Evolutionary conservation across 208 protist species (phyloP).

Genomic region (Novymonas esmeraldas): DNA sequence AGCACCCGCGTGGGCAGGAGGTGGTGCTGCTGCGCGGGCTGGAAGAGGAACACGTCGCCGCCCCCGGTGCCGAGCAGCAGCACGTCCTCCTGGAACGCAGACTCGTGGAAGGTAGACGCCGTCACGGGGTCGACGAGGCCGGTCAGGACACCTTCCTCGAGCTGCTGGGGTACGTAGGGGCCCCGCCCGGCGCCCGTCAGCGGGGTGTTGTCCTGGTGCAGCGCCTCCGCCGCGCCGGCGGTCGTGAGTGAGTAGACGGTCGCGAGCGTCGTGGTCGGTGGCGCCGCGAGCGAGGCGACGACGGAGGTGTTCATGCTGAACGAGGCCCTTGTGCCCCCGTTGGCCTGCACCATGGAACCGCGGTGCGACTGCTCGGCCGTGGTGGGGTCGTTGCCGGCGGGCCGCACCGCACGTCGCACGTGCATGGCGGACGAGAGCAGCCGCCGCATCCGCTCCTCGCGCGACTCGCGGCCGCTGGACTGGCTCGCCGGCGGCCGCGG

Average conservation of each 20-base stretch:
- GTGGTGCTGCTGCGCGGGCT: slow-evolving; percentile 43
- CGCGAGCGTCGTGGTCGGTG: background rate
- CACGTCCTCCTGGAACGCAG: slow-evolving; percentile 63
- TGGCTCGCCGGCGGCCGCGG: background rate
- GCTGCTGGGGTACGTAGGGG: slow-evolving; percentile 54
- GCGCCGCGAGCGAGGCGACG: too few relatives aligned
- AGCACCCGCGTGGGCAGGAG: slow-evolving; percentile 46
- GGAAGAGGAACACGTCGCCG: slow-evolving; percentile 72
- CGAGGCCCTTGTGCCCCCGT: too few relatives aligned
- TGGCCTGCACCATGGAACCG: background rate
- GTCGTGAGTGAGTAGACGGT: slow-evolving; percentile 39
- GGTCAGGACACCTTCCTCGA: slow-evolving; percentile 67
- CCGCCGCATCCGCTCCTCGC: slow-evolving; percentile 16
- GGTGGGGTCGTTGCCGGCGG: background rate
- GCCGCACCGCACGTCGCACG: slow-evolving; percentile 3
- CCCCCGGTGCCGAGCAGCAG: slow-evolving; percentile 64
- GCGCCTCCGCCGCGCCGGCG: slow-evolving; percentile 32
- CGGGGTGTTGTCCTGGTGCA: slow-evolving; percentile 43
- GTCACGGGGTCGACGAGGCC: slow-evolving; percentile 68
- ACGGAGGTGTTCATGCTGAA: too few relatives aligned
- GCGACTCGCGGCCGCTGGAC: background rate
- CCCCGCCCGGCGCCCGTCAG: slow-evolving; percentile 49
- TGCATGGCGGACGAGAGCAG: slow-evolving; percentile 24
- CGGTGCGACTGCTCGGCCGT: background rate
- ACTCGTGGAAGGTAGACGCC: slow-evolving; percentile 58